These are phyloP conservation scores for Sphagnum magellanicum DNA, from an alignment of 228 moss, liverwort and hornwort species.

Conservation along the genomic window DNA sequence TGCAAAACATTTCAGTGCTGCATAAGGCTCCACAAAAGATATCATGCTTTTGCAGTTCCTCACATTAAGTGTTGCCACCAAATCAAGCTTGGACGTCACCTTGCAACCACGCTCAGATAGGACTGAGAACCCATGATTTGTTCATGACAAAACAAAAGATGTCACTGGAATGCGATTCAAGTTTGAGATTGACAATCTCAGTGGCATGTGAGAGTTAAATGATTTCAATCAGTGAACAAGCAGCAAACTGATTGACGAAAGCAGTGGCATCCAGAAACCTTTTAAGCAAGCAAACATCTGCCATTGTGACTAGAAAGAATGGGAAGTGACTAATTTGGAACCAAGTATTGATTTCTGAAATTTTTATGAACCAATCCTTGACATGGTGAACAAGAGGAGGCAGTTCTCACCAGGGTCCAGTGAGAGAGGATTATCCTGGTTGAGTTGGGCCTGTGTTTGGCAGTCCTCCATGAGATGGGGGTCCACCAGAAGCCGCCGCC, in stretches of 20 bases:
- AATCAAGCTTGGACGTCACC: background rate
- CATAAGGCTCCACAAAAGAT: background rate
- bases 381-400: no score
- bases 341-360: background rate
- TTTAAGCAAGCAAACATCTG: background rate
- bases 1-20: constrained; percentile 5
- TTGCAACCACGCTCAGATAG: no score
- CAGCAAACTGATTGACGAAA: no score
- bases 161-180: no score
- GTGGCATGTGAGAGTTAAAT: no score
- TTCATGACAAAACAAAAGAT: no score
- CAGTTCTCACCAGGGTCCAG: constrained; percentile 45
- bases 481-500: constrained; percentile 54
- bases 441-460: constrained; percentile 23
- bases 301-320: background rate
- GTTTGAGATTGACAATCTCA: no score
- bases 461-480: constrained; percentile 47
- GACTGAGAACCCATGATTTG: no score
- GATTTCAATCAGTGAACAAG: no score
- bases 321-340: background rate
- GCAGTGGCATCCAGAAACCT: no score
- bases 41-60: background rate
- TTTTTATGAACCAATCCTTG: no score
- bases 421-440: constrained; percentile 55
- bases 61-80: background rate